A percentile compares a stretch with the other conserved stretches of the same genome.
These are phyloP conservation scores for Physcomitrium patens DNA, from an alignment of 225 moss, liverwort and hornwort species.

Conservation along the genomic window DNA sequence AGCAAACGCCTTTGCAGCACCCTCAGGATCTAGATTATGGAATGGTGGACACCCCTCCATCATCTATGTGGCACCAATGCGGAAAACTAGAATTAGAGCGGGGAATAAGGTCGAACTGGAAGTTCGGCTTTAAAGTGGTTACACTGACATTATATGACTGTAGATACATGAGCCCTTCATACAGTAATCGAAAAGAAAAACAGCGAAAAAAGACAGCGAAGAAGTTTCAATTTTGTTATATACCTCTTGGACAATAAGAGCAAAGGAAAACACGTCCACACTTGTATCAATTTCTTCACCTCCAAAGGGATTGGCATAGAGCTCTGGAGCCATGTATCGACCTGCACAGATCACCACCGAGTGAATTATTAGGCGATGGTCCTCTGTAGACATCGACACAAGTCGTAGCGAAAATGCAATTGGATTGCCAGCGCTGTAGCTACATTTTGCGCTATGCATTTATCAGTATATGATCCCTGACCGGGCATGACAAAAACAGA, in stretches of 20 bases:
- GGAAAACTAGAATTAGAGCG: background rate
- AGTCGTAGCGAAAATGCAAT: background rate
- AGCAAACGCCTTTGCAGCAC: conserved; percentile 54
- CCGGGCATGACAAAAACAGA: background rate
- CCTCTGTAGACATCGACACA: conserved; percentile 4
- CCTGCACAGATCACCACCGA: conserved; percentile 41
- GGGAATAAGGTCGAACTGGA: background rate
- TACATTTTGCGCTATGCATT: background rate
- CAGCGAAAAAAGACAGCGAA: background rate
- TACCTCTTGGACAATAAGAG: conserved; percentile 85
- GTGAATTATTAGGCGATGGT: background rate
- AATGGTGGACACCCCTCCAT: conserved; percentile 80
- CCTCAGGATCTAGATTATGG: conserved; percentile 40
- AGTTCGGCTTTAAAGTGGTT: background rate
- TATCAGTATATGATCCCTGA: too few relatives aligned
- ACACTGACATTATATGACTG: background rate
- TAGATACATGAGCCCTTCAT: background rate
- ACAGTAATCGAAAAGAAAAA: background rate
- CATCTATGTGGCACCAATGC: conserved; percentile 55
- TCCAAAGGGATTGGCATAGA: conserved; percentile 26
- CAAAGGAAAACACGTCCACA: conserved; percentile 89
- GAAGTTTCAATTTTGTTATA: background rate
- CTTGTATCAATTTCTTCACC: conserved; percentile 52
- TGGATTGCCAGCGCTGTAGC: background rate
- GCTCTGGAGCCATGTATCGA: conserved; percentile 86